phyloP scores from a whole-genome alignment of 2,329 filamentous ascomycete species.

The Phialophora tarda region DNA sequence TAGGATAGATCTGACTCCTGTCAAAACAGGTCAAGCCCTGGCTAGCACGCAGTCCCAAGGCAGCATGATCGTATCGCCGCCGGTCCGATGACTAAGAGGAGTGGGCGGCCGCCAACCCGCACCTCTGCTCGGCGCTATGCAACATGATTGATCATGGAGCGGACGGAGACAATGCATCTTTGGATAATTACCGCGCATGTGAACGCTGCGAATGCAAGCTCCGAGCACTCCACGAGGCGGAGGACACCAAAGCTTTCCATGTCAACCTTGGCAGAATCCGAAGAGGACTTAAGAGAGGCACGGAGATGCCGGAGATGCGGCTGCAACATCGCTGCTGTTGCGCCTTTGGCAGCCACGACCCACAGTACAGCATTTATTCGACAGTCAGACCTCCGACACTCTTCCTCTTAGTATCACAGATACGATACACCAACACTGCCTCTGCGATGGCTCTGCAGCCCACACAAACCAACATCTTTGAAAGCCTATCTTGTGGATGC shows the following conservation, averaged over 20 bases:
- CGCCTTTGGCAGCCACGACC: too few species aligned
- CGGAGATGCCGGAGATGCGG: neutral
- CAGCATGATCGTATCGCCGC: neutral
- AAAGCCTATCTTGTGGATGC: neutral
- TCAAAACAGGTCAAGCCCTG: constrained; percentile 4
- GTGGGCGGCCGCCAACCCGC: neutral
- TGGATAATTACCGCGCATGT: neutral
- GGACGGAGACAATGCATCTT: neutral
- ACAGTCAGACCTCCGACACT: too few species aligned
- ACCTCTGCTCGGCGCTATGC: neutral
- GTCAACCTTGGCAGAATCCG: neutral
- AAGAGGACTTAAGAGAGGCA: neutral
- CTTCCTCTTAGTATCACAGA: too few species aligned
- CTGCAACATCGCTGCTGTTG: neutral
- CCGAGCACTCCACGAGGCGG: neutral
- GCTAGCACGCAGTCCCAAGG: neutral
- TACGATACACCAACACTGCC: too few species aligned
- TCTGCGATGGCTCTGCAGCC: neutral
- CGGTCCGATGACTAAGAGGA: neutral
- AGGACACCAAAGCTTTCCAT: neutral
- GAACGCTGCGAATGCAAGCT: neutral
- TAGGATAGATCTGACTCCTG: constrained; percentile 4
- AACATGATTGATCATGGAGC: neutral
- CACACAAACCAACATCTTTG: neutral
- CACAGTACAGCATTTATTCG: too few species aligned